These are phyloP conservation scores for Aphanomyces invadans DNA, from an alignment of 352 stramenopile species.

Conservation along the genomic window DNA sequence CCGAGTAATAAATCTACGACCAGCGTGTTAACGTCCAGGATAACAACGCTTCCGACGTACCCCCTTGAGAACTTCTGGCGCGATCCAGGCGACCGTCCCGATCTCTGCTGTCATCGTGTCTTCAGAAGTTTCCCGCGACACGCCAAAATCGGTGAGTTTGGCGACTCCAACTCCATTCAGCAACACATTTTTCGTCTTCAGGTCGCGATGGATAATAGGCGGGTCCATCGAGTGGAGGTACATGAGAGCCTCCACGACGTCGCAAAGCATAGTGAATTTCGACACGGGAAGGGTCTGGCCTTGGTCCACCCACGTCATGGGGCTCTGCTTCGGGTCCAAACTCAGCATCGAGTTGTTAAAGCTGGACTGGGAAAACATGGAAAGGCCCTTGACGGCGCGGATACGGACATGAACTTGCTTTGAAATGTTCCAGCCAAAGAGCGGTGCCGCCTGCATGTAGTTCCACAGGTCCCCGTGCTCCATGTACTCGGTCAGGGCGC, in stretches of 20 bases:
- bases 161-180: constrained; percentile 5
- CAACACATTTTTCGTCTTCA: constrained; percentile 22
- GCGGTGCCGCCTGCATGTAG: constrained; percentile 27
- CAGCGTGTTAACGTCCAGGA: neutral
- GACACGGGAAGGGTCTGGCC: constrained; percentile 5
- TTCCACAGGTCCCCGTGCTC: constrained; percentile 62
- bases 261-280: constrained; percentile 3
- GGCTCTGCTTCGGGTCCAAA: too few relatives aligned
- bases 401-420: neutral
- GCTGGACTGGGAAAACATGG: constrained; percentile 15
- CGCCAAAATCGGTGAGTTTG: constrained; percentile 19
- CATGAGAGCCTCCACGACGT: constrained; percentile 3
- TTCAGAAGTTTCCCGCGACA: constrained; percentile 10
- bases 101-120: constrained; percentile 23
- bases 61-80: constrained; percentile 23
- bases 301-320: too few relatives aligned
- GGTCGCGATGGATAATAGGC: constrained; percentile 18
- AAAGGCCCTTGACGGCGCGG: too few relatives aligned
- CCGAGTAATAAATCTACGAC: constrained; percentile 9
- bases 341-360: constrained; percentile 1
- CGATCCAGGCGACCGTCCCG: constrained; percentile 17
- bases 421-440: neutral
- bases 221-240: constrained; percentile 21
- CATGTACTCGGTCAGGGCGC: constrained; percentile 96
- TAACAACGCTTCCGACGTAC: constrained; percentile 1